These are phyloP conservation scores for Combretum micranthum DNA, from an alignment of 345 rosid genomes.

Conservation along the genomic window DNA sequence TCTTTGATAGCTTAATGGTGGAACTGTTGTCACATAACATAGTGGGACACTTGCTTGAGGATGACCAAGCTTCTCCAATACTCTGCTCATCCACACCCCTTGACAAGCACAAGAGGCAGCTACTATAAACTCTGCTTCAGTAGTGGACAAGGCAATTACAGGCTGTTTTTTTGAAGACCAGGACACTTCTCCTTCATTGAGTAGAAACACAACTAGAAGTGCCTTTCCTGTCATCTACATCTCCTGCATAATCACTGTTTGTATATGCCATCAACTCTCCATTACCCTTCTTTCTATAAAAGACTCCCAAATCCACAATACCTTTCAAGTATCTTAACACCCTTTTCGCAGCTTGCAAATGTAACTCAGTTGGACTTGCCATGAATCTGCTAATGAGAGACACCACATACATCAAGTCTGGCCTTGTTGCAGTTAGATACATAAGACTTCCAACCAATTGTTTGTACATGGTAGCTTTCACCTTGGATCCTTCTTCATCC, in stretches of 20 bases:
- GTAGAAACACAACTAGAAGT: not conserved
- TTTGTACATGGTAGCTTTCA: not conserved
- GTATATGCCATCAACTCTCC: not conserved
- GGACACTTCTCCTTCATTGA: not conserved
- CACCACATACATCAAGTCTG: not conserved
- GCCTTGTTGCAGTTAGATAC: not conserved
- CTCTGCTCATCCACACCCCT: not conserved
- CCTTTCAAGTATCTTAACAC: not conserved
- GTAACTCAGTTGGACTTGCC: not conserved
- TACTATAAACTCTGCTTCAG: no score
- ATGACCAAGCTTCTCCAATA: not conserved
- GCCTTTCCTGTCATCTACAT: not conserved
- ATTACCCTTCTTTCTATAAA: not conserved
- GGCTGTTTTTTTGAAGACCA: not conserved
- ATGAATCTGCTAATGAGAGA: not conserved
- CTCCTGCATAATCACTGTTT: no score
- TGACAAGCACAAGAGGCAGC: not conserved
- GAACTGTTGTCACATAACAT: not conserved
- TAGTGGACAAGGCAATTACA: not conserved
- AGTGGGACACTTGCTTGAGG: not conserved
- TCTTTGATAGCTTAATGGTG: not conserved
- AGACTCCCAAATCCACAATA: not conserved
- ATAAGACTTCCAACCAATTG: constrained; percentile 7
- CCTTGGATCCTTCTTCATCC: not conserved
- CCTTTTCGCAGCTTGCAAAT: no score